A percentile compares a stretch with the other conserved stretches of the same genome.
phyloP scores from a whole-genome alignment of 106 monocot genomes.

The Dioscorea zingiberensis region DNA sequence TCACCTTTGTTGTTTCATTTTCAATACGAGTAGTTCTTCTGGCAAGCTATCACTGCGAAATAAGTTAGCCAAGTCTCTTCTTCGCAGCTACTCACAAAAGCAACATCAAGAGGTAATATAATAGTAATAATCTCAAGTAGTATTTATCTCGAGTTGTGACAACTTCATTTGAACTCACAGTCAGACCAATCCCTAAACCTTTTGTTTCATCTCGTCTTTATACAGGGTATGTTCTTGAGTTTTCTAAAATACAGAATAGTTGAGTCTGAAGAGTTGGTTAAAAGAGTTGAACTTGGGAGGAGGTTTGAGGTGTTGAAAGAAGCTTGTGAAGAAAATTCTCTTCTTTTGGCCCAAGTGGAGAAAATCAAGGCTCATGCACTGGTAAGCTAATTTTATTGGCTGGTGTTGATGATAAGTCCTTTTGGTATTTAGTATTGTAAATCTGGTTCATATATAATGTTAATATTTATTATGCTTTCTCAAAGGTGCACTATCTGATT shows the following conservation, averaged over 20 bases:
- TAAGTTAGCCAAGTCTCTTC: slow-evolving; percentile 65
- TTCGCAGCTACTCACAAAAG: slow-evolving; percentile 63
- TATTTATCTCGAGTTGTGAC: background rate
- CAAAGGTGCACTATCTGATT: background rate
- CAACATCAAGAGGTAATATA: slow-evolving; percentile 54
- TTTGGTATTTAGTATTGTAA: background rate
- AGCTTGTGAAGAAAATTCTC: slow-evolving; percentile 74
- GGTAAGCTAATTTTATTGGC: background rate
- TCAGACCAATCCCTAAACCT: background rate
- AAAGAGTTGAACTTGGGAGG: slow-evolving; percentile 23
- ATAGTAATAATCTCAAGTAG: background rate
- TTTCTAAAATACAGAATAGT: slow-evolving; percentile 43
- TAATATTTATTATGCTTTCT: background rate
- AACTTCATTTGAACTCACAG: background rate
- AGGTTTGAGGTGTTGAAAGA: slow-evolving; percentile 52
- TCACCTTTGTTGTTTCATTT: slow-evolving; percentile 74
- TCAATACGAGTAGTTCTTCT: slow-evolving; percentile 12
- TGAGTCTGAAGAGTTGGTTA: slow-evolving; percentile 12
- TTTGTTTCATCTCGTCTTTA: slow-evolving; percentile 7
- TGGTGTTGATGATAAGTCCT: background rate
- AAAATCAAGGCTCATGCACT: slow-evolving; percentile 37
- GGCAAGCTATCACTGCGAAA: slow-evolving; percentile 46
- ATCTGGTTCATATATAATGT: background rate
- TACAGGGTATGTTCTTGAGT: slow-evolving; percentile 55
- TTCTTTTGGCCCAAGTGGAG: slow-evolving; percentile 52